Evolutionary conservation across 2,329 filamentous ascomycete genomes (phyloP).

Genomic region (Neopestalotiopsis clavispora): DNA sequence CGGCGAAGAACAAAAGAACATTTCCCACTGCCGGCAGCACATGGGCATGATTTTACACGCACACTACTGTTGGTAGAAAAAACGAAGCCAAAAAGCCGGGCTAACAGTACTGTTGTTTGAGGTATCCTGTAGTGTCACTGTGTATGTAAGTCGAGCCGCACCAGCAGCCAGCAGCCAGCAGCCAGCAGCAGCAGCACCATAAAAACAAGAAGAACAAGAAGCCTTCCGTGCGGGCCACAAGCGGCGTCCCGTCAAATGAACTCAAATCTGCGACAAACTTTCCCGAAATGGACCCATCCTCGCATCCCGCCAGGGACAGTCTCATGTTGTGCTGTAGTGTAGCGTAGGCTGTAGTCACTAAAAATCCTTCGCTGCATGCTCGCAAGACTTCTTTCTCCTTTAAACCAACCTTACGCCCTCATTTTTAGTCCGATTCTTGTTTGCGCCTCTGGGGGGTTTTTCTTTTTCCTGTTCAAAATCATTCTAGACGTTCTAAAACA

Average conservation of each 20-base stretch:
- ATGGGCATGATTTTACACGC: neutral
- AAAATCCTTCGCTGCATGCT: no score
- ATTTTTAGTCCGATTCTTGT: neutral
- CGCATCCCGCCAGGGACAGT: neutral
- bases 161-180: no score
- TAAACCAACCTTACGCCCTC: neutral
- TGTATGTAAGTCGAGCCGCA: neutral
- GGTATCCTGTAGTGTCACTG: neutral
- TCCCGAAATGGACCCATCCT: neutral
- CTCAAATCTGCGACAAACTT: constrained; percentile 9
- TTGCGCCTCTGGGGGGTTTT: neutral
- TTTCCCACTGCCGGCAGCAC: neutral
- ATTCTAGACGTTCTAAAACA: neutral
- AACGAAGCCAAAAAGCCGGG: neutral
- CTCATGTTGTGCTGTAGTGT: no score
- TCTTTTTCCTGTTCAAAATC: neutral
- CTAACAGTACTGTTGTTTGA: no score
- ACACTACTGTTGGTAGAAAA: neutral
- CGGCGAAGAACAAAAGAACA: neutral
- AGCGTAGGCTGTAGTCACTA: no score
- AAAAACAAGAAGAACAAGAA: neutral
- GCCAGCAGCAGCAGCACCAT: no score
- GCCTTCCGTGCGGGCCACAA: neutral
- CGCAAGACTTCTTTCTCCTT: neutral
- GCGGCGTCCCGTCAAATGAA: constrained; percentile 12